Conservation (phyloP, 768 basidiomycete species). For the Tylopilus balloui region DNA sequence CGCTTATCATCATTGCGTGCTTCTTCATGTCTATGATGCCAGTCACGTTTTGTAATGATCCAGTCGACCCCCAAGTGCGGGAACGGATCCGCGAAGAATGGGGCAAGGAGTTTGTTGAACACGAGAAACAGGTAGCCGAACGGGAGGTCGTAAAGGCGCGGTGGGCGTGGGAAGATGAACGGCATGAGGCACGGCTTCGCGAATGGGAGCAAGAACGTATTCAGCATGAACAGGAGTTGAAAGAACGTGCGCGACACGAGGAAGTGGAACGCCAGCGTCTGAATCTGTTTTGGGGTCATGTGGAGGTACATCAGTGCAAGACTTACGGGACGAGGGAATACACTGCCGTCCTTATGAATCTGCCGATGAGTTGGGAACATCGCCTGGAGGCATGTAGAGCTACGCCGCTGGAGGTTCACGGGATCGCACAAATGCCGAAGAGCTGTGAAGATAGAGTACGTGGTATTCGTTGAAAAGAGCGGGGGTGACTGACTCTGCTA, state of each 20-base stretch:
- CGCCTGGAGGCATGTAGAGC: constrained; percentile 24
- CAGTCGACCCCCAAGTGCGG: constrained; percentile 15
- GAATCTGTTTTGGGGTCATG: constrained; percentile 20
- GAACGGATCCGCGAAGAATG: constrained; percentile 21
- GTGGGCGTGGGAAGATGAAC: constrained; percentile 22
- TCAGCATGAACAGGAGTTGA: constrained; percentile 13
- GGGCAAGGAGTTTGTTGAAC: constrained; percentile 14
- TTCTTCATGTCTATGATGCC: constrained; percentile 9
- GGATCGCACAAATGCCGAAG: constrained; percentile 10
- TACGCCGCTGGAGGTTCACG: constrained; percentile 25
- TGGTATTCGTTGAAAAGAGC: background rate
- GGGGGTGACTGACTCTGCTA: constrained; percentile 1
- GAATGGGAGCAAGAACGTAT: constrained; percentile 21
- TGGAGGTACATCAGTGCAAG: constrained; percentile 22
- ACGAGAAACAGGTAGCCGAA: constrained; percentile 12
- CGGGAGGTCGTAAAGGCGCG: constrained; percentile 8
- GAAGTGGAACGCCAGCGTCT: constrained; percentile 19
- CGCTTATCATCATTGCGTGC: background rate
- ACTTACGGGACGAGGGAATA: constrained; percentile 29
- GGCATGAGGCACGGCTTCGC: constrained; percentile 1
- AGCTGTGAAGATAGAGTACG: constrained; percentile 24
- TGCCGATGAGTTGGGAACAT: constrained; percentile 20
- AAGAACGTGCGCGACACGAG: constrained; percentile 19
- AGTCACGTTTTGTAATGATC: constrained; percentile 18
- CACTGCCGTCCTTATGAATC: constrained; percentile 27